Base-by-base conservation (phyloP, 768 basidiomycete species). In the Leccinum incarnatum region DNA sequence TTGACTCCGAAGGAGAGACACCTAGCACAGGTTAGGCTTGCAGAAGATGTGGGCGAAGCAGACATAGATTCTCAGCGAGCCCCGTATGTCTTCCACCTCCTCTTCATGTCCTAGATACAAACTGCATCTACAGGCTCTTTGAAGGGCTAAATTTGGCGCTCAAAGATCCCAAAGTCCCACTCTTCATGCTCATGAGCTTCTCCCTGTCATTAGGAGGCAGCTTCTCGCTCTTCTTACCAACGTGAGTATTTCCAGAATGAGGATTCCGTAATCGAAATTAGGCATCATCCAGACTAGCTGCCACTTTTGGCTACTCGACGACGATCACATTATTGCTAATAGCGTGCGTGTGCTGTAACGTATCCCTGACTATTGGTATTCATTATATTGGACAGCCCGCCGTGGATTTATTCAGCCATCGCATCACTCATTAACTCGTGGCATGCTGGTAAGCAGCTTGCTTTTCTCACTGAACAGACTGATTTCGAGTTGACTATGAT, bases 21-120 rank as follows among this genome's bases (percentile, higher is more conserved):
- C 23, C 76, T 88, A 17, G 86, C 86, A 4, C 85, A 86, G 69
- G 81, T 79, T 14, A 82, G 86, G 8, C 79, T 88, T 14, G 82
- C 86, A 0, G 87, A 88, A 63, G 40, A 42, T 10, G n/a, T n/a
- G 4, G 40, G 40, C n/a, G 40, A 42, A 42, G 40, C 40, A 10
- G 40, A 88, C 62, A 70, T 78, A 62, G 86, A 88, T 62, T 79
- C 79, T 17, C 67, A 67, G 0, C 72, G 77, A 34, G 85, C 84
- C 55, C 83, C 86, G 86, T 87, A 68, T 42, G 83, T 74, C 17
- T 10, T 42, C 37, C 47, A 32, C n/a, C 8, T 53, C 12, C 4
- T 5, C 29, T 19, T 17, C 23, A 6, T 15, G 10, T 12, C 29
- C 30, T 10, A 11, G 9, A 57, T 50, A 17, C 3, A 8, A 17